These are phyloP conservation scores for Amanita exitialis DNA, from an alignment of 768 basidiomycete genomes.

Conservation along the genomic window DNA sequence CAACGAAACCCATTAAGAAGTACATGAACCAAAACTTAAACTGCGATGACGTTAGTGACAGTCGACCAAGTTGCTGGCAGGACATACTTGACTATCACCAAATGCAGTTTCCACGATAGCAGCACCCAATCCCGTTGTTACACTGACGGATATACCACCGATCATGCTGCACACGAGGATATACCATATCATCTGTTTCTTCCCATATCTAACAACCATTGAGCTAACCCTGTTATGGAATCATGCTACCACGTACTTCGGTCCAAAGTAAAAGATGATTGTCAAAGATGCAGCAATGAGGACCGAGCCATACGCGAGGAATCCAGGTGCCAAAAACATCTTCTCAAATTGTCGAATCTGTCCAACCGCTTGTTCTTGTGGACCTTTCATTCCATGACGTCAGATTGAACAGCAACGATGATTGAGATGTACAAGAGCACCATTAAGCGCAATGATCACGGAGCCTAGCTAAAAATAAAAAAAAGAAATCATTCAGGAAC, in stretches of 20 bases:
- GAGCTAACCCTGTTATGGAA: neutral
- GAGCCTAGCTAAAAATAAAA: constrained; percentile 64
- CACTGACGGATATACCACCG: constrained; percentile 90
- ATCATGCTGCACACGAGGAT: constrained; percentile 94
- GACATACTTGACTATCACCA: constrained; percentile 68
- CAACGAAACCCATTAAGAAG: constrained; percentile 76
- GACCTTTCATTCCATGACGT: constrained; percentile 29
- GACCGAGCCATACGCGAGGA: constrained; percentile 58
- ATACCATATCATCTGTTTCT: constrained; percentile 91
- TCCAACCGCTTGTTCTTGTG: constrained; percentile 59
- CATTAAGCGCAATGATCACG: constrained; percentile 86
- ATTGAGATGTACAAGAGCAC: constrained; percentile 21
- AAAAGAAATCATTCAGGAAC: neutral
- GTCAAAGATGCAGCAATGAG: constrained; percentile 55
- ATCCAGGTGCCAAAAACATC: constrained; percentile 77
- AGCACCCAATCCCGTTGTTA: constrained; percentile 88
- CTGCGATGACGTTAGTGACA: constrained; percentile 23
- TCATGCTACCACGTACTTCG: constrained; percentile 37
- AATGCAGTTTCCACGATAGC: constrained; percentile 75
- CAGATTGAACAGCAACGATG: constrained; percentile 14
- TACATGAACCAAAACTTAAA: constrained; percentile 92
- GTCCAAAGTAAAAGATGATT: constrained; percentile 80
- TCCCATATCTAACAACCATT: constrained; percentile 52
- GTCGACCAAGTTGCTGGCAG: neutral
- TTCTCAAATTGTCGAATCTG: constrained; percentile 64